These are phyloP conservation scores for Logfia minima DNA, from an alignment of 129 eudicot species.

Conservation along the genomic window DNA sequence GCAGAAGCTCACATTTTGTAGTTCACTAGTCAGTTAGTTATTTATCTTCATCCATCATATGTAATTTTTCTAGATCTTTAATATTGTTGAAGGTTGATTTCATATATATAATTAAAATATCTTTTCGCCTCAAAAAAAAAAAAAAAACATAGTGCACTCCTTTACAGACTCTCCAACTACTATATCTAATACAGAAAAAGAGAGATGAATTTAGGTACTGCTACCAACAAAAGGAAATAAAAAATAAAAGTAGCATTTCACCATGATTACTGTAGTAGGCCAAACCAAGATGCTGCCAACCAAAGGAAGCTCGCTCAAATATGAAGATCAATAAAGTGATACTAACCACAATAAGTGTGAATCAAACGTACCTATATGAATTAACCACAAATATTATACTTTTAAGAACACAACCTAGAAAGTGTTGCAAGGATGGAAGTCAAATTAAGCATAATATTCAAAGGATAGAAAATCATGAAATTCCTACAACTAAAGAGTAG, in stretches of 20 bases:
- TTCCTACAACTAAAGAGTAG: constrained; percentile 42
- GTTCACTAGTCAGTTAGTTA: no score
- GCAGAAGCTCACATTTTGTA: no score
- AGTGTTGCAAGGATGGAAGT: constrained; percentile 27
- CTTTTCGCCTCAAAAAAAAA: no score
- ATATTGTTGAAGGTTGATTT: no score
- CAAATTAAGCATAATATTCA: constrained; percentile 7
- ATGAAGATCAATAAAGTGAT: background rate
- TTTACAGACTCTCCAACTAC: constrained; percentile 33
- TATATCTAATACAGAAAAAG: background rate
- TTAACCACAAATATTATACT: constrained; percentile 26
- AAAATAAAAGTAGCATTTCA: background rate
- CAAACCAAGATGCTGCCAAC: constrained; percentile 23
- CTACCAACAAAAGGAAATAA: background rate
- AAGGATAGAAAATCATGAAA: constrained; percentile 39
- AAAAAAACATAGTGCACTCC: constrained; percentile 21
- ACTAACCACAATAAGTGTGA: background rate
- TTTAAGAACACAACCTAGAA: constrained; percentile 26
- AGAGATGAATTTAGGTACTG: constrained; percentile 3
- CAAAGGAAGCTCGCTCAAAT: background rate
- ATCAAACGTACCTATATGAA: constrained; percentile 11
- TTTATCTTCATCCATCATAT: no score
- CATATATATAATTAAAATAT: no score
- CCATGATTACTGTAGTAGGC: background rate
- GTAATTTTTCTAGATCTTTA: no score